Evolutionary conservation across 768 basidiomycete species (phyloP).

Genomic region (Boletellus ananiceps): DNA sequence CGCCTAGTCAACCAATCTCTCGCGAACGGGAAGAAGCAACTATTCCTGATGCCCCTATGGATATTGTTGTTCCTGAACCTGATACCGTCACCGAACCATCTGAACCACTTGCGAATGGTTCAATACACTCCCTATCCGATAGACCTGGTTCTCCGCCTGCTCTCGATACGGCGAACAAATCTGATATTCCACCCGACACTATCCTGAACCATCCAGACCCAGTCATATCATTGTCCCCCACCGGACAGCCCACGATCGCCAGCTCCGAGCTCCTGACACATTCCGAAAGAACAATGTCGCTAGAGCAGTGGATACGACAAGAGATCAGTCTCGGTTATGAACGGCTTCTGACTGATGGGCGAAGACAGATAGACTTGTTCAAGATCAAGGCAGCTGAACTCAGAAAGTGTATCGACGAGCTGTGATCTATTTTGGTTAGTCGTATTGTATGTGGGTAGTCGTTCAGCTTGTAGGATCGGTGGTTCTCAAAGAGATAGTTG

Average conservation of each 20-base stretch:
- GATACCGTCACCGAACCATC: not conserved
- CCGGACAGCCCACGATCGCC: constrained; percentile 10
- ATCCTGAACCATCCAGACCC: constrained; percentile 1
- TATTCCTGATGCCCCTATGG: not conserved
- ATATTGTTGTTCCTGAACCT: not conserved
- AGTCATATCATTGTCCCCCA: constrained; percentile 13
- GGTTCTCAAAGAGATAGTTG: no score
- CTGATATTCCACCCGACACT: not conserved
- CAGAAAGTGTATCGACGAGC: constrained; percentile 33
- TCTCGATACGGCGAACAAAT: not conserved
- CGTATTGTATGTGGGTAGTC: no score
- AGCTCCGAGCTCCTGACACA: constrained; percentile 20
- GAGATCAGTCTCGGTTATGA: constrained; percentile 70
- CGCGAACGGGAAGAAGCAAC: not conserved
- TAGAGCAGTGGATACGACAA: constrained; percentile 79
- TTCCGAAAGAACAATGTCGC: constrained; percentile 69
- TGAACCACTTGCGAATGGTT: not conserved
- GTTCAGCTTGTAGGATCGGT: no score
- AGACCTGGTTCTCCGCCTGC: not conserved
- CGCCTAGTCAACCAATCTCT: constrained; percentile 7
- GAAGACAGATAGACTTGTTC: constrained; percentile 46
- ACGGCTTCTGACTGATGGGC: constrained; percentile 50
- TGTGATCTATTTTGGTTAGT: constrained; percentile 11
- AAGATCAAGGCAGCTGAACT: constrained; percentile 40
- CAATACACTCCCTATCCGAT: constrained; percentile 1